A percentile compares a stretch with the other conserved stretches of the same genome.
Conservation (phyloP, 192 early-diverging fungal species). For the Backusella morwellensis region DNA sequence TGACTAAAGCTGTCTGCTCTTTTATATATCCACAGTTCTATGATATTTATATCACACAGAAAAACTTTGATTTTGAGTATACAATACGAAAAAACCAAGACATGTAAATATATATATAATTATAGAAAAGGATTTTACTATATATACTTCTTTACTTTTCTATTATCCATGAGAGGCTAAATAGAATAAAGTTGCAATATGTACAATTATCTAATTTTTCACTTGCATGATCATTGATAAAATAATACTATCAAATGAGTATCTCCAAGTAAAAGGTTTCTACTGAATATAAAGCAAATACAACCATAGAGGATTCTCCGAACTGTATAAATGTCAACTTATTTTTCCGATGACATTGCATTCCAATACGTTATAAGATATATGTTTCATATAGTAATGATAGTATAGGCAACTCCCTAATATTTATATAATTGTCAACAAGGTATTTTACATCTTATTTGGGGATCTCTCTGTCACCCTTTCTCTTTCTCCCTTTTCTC, state of each 20-base stretch:
- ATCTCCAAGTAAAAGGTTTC: neutral
- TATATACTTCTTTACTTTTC: neutral
- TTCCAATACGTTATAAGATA: neutral
- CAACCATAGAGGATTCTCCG: neutral
- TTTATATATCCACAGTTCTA: neutral
- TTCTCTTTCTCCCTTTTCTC: neutral
- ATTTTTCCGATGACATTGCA: neutral
- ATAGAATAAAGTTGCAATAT: neutral
- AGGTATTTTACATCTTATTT: neutral
- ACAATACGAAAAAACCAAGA: too few relatives aligned
- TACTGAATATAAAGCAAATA: neutral
- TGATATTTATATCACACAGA: too few relatives aligned
- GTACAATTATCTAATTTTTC: neutral
- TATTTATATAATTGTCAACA: constrained; percentile 5
- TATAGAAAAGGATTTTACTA: neutral
- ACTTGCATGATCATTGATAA: neutral
- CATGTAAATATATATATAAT: too few relatives aligned
- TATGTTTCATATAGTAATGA: neutral
- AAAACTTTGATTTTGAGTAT: too few relatives aligned
- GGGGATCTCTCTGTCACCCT: neutral
- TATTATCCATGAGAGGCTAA: neutral
- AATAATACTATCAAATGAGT: neutral
- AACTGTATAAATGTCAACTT: neutral
- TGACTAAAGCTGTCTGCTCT: neutral
- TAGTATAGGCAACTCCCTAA: constrained; percentile 2